These are phyloP conservation scores for Tetragonia tetragonoides DNA, from an alignment of 148 eudicot species.

Conservation along the genomic window DNA sequence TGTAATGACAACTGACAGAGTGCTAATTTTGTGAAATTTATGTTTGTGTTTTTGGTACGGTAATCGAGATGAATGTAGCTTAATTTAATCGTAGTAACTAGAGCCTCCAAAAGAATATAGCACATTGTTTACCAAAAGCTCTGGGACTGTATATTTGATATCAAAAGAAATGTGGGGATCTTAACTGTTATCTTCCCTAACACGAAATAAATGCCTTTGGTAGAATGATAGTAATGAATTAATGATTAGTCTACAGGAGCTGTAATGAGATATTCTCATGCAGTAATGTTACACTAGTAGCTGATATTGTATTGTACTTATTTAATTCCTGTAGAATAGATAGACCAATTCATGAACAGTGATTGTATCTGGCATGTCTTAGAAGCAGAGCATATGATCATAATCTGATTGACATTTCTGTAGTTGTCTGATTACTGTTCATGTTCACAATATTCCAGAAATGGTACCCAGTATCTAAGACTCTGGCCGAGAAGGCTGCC, in stretches of 20 bases:
- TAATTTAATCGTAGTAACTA: too few species aligned
- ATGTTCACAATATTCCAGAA: conserved; percentile 41
- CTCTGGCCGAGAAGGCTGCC: conserved; percentile 80
- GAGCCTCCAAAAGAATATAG: too few species aligned
- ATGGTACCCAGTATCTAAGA: conserved; percentile 92
- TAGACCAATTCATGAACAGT: not conserved
- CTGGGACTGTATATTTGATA: too few species aligned
- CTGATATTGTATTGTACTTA: not conserved
- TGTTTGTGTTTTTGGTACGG: too few species aligned
- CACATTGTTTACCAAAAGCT: too few species aligned
- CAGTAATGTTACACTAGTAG: not conserved
- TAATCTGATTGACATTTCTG: not conserved
- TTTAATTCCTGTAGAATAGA: not conserved
- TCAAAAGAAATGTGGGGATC: not conserved
- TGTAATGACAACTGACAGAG: too few species aligned
- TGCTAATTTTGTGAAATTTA: too few species aligned
- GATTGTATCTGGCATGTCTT: not conserved
- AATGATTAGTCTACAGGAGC: not conserved
- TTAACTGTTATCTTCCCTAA: not conserved
- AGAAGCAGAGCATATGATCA: not conserved
- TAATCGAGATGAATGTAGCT: too few species aligned
- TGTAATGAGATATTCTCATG: not conserved
- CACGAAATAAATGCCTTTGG: too few species aligned
- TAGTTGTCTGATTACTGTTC: not conserved
- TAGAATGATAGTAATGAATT: not conserved